Base-by-base conservation (phyloP, 176 grass and related monocot genomes). In the Canna indica region DNA sequence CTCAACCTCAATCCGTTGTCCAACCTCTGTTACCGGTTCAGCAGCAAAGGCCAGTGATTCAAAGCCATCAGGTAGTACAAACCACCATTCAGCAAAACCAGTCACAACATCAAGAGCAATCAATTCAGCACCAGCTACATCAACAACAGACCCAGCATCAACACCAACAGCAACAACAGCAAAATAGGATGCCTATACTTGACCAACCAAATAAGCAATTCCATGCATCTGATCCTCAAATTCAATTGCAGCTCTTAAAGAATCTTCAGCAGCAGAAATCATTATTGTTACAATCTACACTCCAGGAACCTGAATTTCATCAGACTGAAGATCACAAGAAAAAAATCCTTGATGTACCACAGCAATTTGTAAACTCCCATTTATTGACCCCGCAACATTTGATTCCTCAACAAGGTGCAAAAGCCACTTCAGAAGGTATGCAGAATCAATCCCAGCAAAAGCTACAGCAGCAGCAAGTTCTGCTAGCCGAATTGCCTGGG, bases 191-290 rank as follows among this genome's bases (percentile, higher is more conserved):
- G 2, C 63, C 18, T 66, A 13, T 26, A 0, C 9, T 7, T 2
- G 39, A 66, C 15, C 63, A 22, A 66, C 35, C 33, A 25, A 66
- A 66, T 25, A 41, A 39, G 18, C 63, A 66, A 4, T 39, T 66
- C 9, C 79, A 85, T n/a, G 27, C 77, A 33, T 81, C 78, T 58
- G 83, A 90, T 74, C 76, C 79, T 73, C 88, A 86, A 33, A 77
- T 86, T 75, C 82, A 86, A 73, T 75, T 85, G 47, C 88, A 91
- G 58, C 42, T 87, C 53, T 56, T 87, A 65, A 77, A 79, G 69
- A 73, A 68, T 57, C 54, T 81, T 61, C 80, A 78, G n/a, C 78
- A 44, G 41, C 83, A 83, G 69, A 0, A 7, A 16, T 68, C 36
- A 13, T 36, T 54, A 2, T 13, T 47, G 11, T 42, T 39, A 69